Percentiles rank a stretch among this genome's conserved stretches.
These are phyloP conservation scores for Drechmeria coniospora DNA, from an alignment of 2,329 filamentous ascomycete species.

Conservation along the genomic window DNA sequence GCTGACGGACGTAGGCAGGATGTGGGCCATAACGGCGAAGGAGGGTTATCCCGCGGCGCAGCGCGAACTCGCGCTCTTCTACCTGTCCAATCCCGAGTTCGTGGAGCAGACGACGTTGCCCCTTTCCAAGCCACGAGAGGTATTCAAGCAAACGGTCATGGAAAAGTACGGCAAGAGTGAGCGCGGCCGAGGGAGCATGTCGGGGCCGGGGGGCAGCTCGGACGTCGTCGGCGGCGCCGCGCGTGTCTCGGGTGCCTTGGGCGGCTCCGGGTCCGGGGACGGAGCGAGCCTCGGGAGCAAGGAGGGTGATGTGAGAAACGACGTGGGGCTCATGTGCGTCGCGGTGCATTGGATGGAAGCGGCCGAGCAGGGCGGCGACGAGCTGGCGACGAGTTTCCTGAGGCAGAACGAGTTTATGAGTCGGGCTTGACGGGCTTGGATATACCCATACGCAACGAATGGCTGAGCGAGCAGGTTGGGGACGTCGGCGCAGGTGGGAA, in stretches of 20 bases:
- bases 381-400: conserved; percentile 68
- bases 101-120: conserved; percentile 69
- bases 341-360: conserved; percentile 96
- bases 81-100: conserved; percentile 79
- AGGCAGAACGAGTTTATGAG: conserved; percentile 42
- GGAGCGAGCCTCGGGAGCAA: conserved; percentile 14
- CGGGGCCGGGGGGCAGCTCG: conserved; percentile 9
- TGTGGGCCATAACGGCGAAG: conserved; percentile 87
- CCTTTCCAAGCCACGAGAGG: conserved; percentile 68
- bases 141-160: conserved; percentile 81
- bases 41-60: conserved; percentile 75
- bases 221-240: conserved; percentile 10
- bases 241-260: conserved; percentile 7
- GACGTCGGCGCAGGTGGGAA: too few species aligned
- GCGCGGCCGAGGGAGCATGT: conserved; percentile 9
- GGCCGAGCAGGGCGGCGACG: conserved; percentile 72
- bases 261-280: conserved; percentile 7
- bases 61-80: conserved; percentile 83
- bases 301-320: conserved; percentile 45
- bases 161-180: conserved; percentile 41
- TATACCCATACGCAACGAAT: not conserved
- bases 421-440: conserved; percentile 10
- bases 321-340: conserved; percentile 81
- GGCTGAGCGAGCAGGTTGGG: not conserved
- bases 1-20: conserved; percentile 67